Conservation (phyloP, 345 rosid species). For the Trapa incisa region DNA sequence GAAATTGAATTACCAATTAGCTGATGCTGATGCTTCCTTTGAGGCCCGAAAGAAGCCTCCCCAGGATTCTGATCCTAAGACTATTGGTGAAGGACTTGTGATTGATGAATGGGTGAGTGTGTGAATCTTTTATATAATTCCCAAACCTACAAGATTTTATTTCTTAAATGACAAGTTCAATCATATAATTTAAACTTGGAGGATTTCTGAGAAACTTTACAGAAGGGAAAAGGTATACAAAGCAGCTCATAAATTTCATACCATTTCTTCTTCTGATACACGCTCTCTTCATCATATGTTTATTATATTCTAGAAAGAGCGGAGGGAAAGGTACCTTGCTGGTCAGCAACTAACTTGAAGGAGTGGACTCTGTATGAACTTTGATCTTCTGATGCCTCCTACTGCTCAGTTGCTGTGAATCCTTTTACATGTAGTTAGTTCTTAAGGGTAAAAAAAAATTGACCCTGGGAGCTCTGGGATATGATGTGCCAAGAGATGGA, state of each 20-base stretch:
- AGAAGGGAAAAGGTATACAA: neutral
- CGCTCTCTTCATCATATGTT: neutral
- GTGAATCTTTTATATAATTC: neutral
- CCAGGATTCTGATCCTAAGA: constrained; percentile 67
- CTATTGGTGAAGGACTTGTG: constrained; percentile 95
- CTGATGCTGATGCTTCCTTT: constrained; percentile 83
- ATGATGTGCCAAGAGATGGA: too few relatives aligned
- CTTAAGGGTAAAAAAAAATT: too few relatives aligned
- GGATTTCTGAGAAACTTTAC: neutral
- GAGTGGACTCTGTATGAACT: constrained; percentile 48
- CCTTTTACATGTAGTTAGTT: too few relatives aligned
- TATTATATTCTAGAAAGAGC: constrained; percentile 52
- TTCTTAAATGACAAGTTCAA: neutral
- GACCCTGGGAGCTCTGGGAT: too few relatives aligned
- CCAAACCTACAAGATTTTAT: neutral
- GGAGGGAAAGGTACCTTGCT: constrained; percentile 91
- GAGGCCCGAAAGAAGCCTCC: constrained; percentile 76
- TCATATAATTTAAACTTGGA: too few relatives aligned
- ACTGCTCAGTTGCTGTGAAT: neutral
- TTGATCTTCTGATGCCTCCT: neutral
- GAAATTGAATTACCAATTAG: constrained; percentile 68
- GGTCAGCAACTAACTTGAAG: constrained; percentile 72
- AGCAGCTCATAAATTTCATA: neutral
- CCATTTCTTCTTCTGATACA: neutral
- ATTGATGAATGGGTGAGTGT: constrained; percentile 94